A percentile compares a stretch with the other conserved stretches of the same genome.
These are phyloP conservation scores for Ambrosia hybrid DNA, from an alignment of 140 eudicot species.

Conservation along the genomic window DNA sequence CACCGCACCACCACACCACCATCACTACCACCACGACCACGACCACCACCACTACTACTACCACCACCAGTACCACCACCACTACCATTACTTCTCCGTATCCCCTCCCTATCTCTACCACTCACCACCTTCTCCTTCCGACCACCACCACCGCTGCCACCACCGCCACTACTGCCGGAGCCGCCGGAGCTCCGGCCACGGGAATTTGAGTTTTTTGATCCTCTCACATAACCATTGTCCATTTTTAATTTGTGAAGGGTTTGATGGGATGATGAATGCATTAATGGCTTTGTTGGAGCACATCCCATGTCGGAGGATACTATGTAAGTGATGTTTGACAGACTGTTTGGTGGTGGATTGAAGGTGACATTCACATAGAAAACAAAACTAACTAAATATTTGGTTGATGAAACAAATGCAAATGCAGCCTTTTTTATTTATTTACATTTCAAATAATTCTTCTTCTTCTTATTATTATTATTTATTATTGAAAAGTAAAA, in stretches of 20 bases:
- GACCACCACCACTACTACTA: no score
- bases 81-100: background rate
- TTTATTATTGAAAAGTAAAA: background rate
- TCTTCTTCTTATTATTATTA: background rate
- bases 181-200: constrained; percentile 26
- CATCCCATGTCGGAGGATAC: constrained; percentile 57
- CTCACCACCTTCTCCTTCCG: constrained; percentile 31
- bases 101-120: background rate
- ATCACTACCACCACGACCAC: constrained; percentile 25
- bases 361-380: constrained; percentile 45
- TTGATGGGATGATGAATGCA: constrained; percentile 37
- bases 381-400: constrained; percentile 24
- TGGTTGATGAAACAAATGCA: constrained; percentile 37
- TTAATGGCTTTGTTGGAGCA: constrained; percentile 56
- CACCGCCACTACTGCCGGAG: constrained; percentile 19
- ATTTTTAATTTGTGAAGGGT: constrained; percentile 52
- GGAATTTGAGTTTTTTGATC: constrained; percentile 35
- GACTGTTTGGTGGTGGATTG: constrained; percentile 29
- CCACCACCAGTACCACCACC: constrained; percentile 27
- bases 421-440: constrained; percentile 15
- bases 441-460: background rate
- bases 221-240: constrained; percentile 58
- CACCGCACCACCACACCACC: constrained; percentile 22
- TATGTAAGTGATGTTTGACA: constrained; percentile 41
- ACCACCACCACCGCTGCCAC: constrained; percentile 34